Base-by-base conservation (phyloP, 805 yeast species). In the Myxozyma monticola region DNA sequence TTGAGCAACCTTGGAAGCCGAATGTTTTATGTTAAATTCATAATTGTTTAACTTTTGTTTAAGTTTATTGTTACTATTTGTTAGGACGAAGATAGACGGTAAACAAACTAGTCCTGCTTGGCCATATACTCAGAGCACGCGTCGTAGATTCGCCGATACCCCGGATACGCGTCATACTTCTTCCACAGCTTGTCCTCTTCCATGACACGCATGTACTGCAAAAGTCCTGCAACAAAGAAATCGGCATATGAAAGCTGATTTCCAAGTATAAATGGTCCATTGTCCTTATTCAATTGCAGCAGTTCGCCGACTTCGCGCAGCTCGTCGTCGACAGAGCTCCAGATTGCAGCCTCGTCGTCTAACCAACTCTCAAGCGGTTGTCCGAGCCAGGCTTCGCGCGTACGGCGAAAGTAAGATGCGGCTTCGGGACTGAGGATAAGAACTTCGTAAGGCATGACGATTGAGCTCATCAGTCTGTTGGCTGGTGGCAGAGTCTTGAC, bases 321-420 rank as follows among this genome's bases (percentile, higher is more conserved):
- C 18, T 25, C 25, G 18, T 25, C 30, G 30, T 17, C 34, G 3
- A 17, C 21, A 4, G 24, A 3, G n/a, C 18, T 30, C 47, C 36
- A 36, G 12, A 9, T 10, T 18, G 22, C 15, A 10, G 24, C 33
- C 38, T 22, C 34, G 24, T 4, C 33, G 4, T 28, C 40, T 2
- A 34, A 25, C 26, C 34, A 15, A 22, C 24, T 24, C 34, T 34
- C 40, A 6, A 34, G 26, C 8, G 21, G 7, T 14, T 20, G 26
- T n/a, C 47, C 47, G 29, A 43, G 33, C 35, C 29, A 14, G 31
- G 17, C 28, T 34, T 43, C 40, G 17, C 47, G 39, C 9, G 47
- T 26, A 2, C 34, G 30, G n/a, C 47, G 39, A 25, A 43, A 43
- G n/a, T 34, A 43, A 8, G 7, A 15, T 24, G 21, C 34, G 24